A percentile compares a stretch with the other conserved stretches of the same genome.
These are phyloP conservation scores for Sugiyamaella smithiae DNA, from an alignment of 805 yeast species.

Conservation along the genomic window DNA sequence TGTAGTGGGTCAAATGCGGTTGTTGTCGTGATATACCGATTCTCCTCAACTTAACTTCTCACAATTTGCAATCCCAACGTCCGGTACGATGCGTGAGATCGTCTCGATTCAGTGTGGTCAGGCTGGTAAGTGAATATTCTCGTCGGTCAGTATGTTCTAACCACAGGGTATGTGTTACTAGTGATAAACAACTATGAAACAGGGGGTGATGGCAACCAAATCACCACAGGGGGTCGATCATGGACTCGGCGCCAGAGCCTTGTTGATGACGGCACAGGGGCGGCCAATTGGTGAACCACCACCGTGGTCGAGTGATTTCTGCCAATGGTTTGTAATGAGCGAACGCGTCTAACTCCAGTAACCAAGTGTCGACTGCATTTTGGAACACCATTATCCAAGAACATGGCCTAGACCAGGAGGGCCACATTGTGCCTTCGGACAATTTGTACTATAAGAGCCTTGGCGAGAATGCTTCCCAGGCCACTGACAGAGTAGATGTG, in stretches of 20 bases:
- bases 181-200: not conserved
- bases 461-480: constrained; percentile 28
- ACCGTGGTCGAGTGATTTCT: too few species aligned
- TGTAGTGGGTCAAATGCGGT: not conserved
- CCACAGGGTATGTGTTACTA: constrained; percentile 5
- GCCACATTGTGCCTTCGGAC: constrained; percentile 28
- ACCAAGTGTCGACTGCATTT: constrained; percentile 41
- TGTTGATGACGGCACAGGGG: too few species aligned
- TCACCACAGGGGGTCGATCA: too few species aligned
- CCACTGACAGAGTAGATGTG: constrained; percentile 60
- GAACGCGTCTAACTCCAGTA: constrained; percentile 22
- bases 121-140: constrained; percentile 36
- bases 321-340: too few species aligned
- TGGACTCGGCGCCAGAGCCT: too few species aligned
- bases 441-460: constrained; percentile 17
- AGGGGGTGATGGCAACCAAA: not conserved
- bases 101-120: constrained; percentile 45
- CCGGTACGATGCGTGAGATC: constrained; percentile 40
- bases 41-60: too few species aligned
- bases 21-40: constrained; percentile 1
- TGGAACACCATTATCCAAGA: constrained; percentile 39
- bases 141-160: not conserved
- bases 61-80: too few species aligned
- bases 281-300: too few species aligned
- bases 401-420: constrained; percentile 36